A percentile compares a stretch with the other conserved stretches of the same genome.
These are phyloP conservation scores for Penicillium bialowiezense DNA, from an alignment of 495 filamentous ascomycete genomes.

Conservation along the genomic window DNA sequence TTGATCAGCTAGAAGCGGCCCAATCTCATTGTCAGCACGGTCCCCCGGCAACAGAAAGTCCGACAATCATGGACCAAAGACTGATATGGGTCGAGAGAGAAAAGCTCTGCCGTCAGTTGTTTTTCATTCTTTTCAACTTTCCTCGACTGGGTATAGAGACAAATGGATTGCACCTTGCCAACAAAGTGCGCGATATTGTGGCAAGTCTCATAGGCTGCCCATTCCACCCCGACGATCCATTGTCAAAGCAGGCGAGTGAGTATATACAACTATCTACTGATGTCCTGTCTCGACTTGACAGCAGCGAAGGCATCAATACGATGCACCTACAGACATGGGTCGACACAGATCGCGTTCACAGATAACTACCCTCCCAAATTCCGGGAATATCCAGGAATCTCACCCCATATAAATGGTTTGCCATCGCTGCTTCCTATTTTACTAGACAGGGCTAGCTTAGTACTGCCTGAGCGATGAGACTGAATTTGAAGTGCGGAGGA, in stretches of 20 bases:
- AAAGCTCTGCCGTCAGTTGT: slow-evolving; percentile 15
- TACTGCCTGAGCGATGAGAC: too few species aligned
- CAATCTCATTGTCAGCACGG: slow-evolving; percentile 1
- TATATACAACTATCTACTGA: slow-evolving; percentile 19
- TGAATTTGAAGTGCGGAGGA: too few species aligned
- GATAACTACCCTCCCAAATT: not conserved
- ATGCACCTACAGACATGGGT: slow-evolving; percentile 23
- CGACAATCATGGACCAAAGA: not conserved
- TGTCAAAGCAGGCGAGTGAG: slow-evolving; percentile 14
- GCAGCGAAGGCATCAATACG: slow-evolving; percentile 19
- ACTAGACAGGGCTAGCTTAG: too few species aligned
- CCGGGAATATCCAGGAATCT: too few species aligned
- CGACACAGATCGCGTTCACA: slow-evolving; percentile 21
- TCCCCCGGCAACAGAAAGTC: not conserved
- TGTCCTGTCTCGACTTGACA: slow-evolving; percentile 18
- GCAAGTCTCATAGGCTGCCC: slow-evolving; percentile 20
- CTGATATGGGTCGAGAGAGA: slow-evolving; percentile 10
- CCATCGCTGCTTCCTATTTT: too few species aligned
- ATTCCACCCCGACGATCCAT: slow-evolving; percentile 15
- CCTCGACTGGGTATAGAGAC: slow-evolving; percentile 13
- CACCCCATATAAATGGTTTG: too few species aligned
- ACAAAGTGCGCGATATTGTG: slow-evolving; percentile 24
- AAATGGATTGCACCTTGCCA: slow-evolving; percentile 21
- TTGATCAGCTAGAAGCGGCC: slow-evolving; percentile 19
- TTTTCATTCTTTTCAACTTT: slow-evolving; percentile 14